These are phyloP conservation scores for Chaetomium globosum DNA, from an alignment of 2,329 filamentous ascomycete genomes.

Conservation along the genomic window DNA sequence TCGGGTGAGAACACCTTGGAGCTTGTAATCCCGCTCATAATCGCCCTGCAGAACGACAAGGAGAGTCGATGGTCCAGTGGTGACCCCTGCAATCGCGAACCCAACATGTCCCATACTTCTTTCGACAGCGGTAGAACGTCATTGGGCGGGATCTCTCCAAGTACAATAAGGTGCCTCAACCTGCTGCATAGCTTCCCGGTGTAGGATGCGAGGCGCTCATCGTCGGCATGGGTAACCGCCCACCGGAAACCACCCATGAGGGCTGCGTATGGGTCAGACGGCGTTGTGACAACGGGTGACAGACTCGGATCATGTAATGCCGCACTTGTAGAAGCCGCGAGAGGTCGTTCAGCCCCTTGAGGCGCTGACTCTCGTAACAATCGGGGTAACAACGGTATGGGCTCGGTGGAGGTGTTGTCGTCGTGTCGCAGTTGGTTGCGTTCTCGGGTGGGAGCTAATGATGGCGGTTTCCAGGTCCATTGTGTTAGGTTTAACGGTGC, in stretches of 20 bases:
- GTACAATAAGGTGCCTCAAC: constrained; percentile 27
- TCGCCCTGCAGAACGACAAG: constrained; percentile 25
- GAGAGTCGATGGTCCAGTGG: constrained; percentile 13
- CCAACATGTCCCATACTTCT: constrained; percentile 29
- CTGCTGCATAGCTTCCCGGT: constrained; percentile 37
- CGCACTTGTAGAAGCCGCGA: neutral
- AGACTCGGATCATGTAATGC: neutral
- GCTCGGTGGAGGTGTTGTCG: constrained; percentile 20
- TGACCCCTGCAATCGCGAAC: constrained; percentile 22
- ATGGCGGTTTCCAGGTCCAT: constrained; percentile 58
- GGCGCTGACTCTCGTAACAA: constrained; percentile 18
- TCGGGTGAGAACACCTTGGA: constrained; percentile 28
- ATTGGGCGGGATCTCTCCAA: constrained; percentile 24
- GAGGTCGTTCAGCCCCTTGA: neutral
- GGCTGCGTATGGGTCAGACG: neutral
- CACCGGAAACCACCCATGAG: constrained; percentile 23
- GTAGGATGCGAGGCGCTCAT: constrained; percentile 16
- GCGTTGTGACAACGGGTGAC: neutral
- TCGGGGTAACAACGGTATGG: constrained; percentile 25
- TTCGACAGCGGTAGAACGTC: constrained; percentile 16
- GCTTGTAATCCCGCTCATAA: constrained; percentile 24
- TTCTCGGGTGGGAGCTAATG: constrained; percentile 31
- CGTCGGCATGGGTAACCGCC: constrained; percentile 15
- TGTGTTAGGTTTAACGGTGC: constrained; percentile 49
- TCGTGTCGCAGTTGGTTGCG: constrained; percentile 32